phyloP scores from a whole-genome alignment of 805 yeast species.

The Yamadazyma sp. region DNA sequence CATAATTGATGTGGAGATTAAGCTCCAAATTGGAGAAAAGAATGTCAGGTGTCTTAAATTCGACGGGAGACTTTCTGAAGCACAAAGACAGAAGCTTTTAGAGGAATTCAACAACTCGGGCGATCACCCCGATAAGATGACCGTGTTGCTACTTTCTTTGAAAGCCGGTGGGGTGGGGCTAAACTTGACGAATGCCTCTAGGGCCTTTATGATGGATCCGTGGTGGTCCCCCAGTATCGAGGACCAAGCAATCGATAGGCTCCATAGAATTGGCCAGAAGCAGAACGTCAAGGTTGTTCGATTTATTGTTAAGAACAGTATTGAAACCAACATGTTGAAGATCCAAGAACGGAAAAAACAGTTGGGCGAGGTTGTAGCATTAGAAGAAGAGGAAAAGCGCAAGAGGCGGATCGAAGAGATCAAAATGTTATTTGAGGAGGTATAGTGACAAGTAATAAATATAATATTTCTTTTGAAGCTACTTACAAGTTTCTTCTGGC shows the following conservation, averaged over 20 bases:
- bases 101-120: slow-evolving; percentile 46
- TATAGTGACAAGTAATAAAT: slow-evolving; percentile 1
- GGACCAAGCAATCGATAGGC: slow-evolving; percentile 87
- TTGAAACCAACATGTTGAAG: slow-evolving; percentile 84
- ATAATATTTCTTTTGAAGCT: neutral
- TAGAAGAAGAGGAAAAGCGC: slow-evolving; percentile 71
- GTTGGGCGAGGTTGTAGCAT: slow-evolving; percentile 76
- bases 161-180: slow-evolving; percentile 96
- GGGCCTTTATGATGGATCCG: slow-evolving; percentile 91
- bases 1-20: slow-evolving; percentile 62
- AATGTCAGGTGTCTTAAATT: slow-evolving; percentile 60
- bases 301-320: slow-evolving; percentile 78
- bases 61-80: slow-evolving; percentile 76
- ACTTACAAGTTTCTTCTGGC: slow-evolving; percentile 61
- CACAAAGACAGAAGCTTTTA: slow-evolving; percentile 62
- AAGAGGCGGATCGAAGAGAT: slow-evolving; percentile 71
- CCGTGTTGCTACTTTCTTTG: slow-evolving; percentile 66
- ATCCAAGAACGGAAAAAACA: slow-evolving; percentile 84
- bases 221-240: slow-evolving; percentile 97
- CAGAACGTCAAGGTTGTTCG: slow-evolving; percentile 70
- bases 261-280: slow-evolving; percentile 87
- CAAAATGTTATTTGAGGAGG: slow-evolving; percentile 60
- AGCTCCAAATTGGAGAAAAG: slow-evolving; percentile 36
- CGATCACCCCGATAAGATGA: slow-evolving; percentile 27
- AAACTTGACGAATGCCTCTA: slow-evolving; percentile 79